phyloP scores from a whole-genome alignment of 1,139 yeast genomes.

The Saccharomyces hybrid region DNA sequence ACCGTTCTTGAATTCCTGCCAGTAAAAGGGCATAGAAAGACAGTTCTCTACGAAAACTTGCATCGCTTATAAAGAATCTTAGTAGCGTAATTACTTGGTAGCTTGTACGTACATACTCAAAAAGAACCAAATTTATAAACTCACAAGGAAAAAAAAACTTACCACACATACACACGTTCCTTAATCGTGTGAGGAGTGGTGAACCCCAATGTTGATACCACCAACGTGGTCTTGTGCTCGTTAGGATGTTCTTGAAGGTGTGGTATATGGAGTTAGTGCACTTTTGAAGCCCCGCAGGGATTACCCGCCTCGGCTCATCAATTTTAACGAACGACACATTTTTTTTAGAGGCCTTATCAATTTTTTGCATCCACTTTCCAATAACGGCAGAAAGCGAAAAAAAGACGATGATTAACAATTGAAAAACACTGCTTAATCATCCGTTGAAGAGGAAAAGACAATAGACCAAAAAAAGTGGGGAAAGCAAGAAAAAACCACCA shows the following conservation, averaged over 20 bases:
- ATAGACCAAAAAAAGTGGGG: background rate
- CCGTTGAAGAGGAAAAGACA: background rate
- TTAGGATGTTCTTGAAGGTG: background rate
- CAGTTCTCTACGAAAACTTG: background rate
- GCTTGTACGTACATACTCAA: background rate
- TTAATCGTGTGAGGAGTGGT: background rate
- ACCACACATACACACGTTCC: background rate
- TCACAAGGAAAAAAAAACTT: background rate
- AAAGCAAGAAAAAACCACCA: background rate
- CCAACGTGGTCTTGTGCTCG: background rate
- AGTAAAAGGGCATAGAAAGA: background rate
- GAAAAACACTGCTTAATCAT: background rate
- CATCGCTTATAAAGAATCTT: background rate
- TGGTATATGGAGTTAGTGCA: background rate
- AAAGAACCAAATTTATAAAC: background rate
- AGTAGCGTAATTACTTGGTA: background rate
- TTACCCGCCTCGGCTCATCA: background rate
- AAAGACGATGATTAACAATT: background rate
- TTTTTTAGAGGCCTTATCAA: background rate
- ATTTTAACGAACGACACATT: background rate
- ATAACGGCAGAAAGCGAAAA: background rate
- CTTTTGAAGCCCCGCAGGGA: background rate
- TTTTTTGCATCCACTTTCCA: background rate
- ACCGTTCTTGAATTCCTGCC: background rate
- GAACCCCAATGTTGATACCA: background rate